A percentile compares a stretch with the other conserved stretches of the same genome.
These are phyloP conservation scores for Solanum hybrid DNA, from an alignment of 305 asterid species.

Conservation along the genomic window DNA sequence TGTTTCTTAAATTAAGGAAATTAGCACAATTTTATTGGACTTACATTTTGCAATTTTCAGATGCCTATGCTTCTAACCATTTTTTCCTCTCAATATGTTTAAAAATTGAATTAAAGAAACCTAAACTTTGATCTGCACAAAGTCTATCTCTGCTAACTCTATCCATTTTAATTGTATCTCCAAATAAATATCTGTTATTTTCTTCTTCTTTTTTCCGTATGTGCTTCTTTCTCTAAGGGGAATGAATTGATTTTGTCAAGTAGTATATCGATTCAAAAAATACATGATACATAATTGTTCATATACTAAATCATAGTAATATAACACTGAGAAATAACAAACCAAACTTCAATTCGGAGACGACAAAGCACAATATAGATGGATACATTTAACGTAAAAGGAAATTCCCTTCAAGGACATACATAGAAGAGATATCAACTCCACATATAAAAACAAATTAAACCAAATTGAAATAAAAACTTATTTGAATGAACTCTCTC, in stretches of 20 bases:
- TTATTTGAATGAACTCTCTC: not conserved
- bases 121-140: not conserved
- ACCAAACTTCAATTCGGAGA: not conserved
- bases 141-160: not conserved
- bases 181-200: not conserved
- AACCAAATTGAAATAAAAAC: not conserved
- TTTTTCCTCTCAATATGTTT: not conserved
- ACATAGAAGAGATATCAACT: not conserved
- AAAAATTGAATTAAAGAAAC: not conserved
- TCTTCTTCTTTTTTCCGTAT: not conserved
- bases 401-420: not conserved
- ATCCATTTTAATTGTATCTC: not conserved
- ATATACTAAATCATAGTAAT: not conserved
- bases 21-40: not conserved
- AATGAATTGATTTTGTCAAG: not conserved
- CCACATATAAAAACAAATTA: not conserved
- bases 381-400: not conserved
- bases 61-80: not conserved
- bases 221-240: not conserved
- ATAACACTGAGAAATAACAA: not conserved
- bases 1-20: not conserved
- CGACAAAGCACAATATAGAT: not conserved
- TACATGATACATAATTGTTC: not conserved
- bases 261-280: not conserved
- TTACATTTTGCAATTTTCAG: not conserved